Evolutionary conservation across 2,329 filamentous ascomycete species (phyloP), one percentile per base, ranked within the genome.

Genomic region (Westerdykella sp.): DNA sequence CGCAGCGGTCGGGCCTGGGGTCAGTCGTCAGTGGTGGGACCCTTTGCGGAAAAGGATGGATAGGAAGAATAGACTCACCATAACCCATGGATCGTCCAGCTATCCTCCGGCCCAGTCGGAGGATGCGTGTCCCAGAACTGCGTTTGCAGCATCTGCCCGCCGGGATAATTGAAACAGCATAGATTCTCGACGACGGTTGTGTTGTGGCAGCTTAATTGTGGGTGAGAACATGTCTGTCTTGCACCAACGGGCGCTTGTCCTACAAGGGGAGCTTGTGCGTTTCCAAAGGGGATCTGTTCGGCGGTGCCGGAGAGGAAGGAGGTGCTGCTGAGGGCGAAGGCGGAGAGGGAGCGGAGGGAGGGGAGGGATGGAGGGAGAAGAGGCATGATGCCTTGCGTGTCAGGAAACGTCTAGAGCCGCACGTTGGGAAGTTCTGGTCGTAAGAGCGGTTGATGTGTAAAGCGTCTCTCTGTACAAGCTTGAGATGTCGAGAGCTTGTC

Each of bases 81-180:
- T 7, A 88, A 72, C 1, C 84, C 84, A 58, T 88, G 85, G 34
- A 87, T 76, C 1, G 83, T 87, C 84, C 84, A 90, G 5, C 79
- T 81, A 58, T 87, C 77, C 39, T 66, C 67, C 2, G 85, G 84
- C 0, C 85, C 84, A 4, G 79, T 76, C 1, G 75, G 69, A 1
- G 83, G 83, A 45, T 76, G 61, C 0, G 79, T 77, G 57, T 89
- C 84, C 85, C 85, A 89, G 68, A 89, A 88, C 55, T 89, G 85
- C 2, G 85, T 88, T 63, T 80, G 78, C 4, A 88, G 73, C 36
- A 89, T 68, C 48, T 85, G 78, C 6, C 85, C 85, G 4, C 83
- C 80, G 0, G 84, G 84, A 16, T 78, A 73, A 57, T 85, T 85
- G 70, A 87, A 85, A 67, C 85, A 89, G 70, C 85, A 89, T 6